Evolutionary conservation across 257 asterid species (phyloP).

Genomic region (Scutellaria minor): DNA sequence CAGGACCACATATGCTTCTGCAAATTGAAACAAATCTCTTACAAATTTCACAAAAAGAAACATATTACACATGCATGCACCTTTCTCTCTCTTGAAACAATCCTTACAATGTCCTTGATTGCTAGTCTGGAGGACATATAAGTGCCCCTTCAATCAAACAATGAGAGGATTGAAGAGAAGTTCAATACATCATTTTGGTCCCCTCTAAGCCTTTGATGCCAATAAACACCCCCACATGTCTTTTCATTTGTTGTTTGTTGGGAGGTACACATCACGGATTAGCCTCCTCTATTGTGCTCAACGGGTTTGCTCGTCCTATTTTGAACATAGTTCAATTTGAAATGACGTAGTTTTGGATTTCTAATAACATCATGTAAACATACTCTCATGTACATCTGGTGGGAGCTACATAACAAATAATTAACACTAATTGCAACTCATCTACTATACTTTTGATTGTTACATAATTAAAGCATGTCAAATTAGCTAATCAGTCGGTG

Average conservation of each 20-base stretch:
- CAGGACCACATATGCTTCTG: slow-evolving; percentile 50
- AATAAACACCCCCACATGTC: slow-evolving; percentile 34
- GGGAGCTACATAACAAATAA: too few species aligned
- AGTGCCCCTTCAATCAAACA: slow-evolving; percentile 31
- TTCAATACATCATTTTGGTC: slow-evolving; percentile 34
- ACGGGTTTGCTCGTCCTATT: too few species aligned
- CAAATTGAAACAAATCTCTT: slow-evolving; percentile 32
- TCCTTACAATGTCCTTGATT: neutral
- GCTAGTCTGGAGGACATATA: slow-evolving; percentile 22
- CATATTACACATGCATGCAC: neutral
- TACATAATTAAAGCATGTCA: too few species aligned
- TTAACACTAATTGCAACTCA: too few species aligned
- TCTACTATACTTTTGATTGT: too few species aligned
- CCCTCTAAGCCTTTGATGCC: slow-evolving; percentile 26
- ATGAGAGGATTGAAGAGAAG: slow-evolving; percentile 7
- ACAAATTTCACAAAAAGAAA: slow-evolving; percentile 23
- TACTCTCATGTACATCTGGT: too few species aligned
- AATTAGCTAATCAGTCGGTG: too few species aligned
- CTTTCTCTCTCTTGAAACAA: slow-evolving; percentile 2
- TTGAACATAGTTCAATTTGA: too few species aligned
- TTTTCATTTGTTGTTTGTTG: slow-evolving; percentile 15
- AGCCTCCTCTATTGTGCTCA: too few species aligned
- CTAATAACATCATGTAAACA: too few species aligned
- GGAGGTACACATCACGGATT: too few species aligned
- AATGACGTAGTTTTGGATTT: too few species aligned